These are phyloP conservation scores for Hypoxylon perforatum DNA, from an alignment of 495 filamentous ascomycete species.

Conservation along the genomic window DNA sequence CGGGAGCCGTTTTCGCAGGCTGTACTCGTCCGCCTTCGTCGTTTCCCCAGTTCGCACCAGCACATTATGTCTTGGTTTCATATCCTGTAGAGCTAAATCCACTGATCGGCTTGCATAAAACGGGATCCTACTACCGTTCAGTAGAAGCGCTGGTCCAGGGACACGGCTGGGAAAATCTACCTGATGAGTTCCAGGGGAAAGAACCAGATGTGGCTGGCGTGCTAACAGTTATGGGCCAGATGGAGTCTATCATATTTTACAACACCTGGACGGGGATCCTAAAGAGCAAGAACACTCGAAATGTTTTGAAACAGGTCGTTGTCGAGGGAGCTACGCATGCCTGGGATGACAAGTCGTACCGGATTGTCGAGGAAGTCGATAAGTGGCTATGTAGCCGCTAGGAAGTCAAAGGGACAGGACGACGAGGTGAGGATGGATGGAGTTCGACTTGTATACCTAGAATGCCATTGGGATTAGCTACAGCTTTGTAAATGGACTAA, in stretches of 20 bases:
- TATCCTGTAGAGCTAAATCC: slow-evolving; percentile 38
- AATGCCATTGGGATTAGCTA: too few species aligned
- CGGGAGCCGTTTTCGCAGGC: slow-evolving; percentile 36
- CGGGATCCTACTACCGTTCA: slow-evolving; percentile 33
- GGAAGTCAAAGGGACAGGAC: too few species aligned
- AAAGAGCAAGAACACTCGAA: slow-evolving; percentile 26
- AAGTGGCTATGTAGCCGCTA: slow-evolving; percentile 33
- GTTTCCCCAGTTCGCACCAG: slow-evolving; percentile 24
- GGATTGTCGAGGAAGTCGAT: slow-evolving; percentile 40
- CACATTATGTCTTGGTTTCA: slow-evolving; percentile 37
- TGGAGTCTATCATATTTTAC: slow-evolving; percentile 23
- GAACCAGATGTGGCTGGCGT: slow-evolving; percentile 38
- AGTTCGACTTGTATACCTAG: too few species aligned
- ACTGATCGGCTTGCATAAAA: slow-evolving; percentile 28
- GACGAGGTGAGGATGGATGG: too few species aligned
- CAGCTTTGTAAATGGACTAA: too few species aligned
- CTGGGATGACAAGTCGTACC: slow-evolving; percentile 30
- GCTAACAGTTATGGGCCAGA: slow-evolving; percentile 30
- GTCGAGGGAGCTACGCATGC: slow-evolving; percentile 28
- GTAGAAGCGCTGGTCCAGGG: slow-evolving; percentile 36
- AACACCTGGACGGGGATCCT: slow-evolving; percentile 24
- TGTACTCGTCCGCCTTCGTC: slow-evolving; percentile 27
- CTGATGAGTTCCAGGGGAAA: slow-evolving; percentile 29
- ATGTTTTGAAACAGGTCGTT: slow-evolving; percentile 24
- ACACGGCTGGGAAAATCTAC: slow-evolving; percentile 38